Evolutionary conservation across 768 basidiomycete species (phyloP), one percentile per base, ranked within the genome.

Genomic region (Rhizopogon vinicolor): DNA sequence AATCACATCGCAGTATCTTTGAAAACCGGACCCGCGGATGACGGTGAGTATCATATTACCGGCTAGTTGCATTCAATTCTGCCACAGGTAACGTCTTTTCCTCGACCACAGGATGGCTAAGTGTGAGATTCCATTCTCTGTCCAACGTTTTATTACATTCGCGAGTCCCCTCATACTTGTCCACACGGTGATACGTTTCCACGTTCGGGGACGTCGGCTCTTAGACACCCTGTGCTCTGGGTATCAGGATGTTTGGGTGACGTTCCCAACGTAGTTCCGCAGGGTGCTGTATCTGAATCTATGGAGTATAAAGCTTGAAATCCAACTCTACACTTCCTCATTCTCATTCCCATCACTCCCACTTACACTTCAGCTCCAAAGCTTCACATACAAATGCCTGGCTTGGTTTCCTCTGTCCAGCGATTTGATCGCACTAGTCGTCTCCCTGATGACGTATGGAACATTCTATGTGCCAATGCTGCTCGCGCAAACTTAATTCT

Each of bases 401-500:
- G n/a, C 54, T 44, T 31, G 37, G 25, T 7, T 48, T 42, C 44
- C 28, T 29, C 49, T 53, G 45, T 55, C 51, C 22, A 19, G 10
- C 14, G 6, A 51, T 8, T 66, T 58, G 44, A 49, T 5, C 53
- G 56, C 13, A 60, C 65, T 19, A 42, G 25, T 52, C 0, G 58
- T 56, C 8, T 79, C 13, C 49, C 60, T 4, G 12, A 19, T 0
- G 46, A 56, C 3, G 71, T 77, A 3, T 74, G 71, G 71, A 55
- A 37, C 2, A 59, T 60, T 8, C 58, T 77, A 33, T 52, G 29
- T 13, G 53, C 44, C 18, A 58, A 73, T 10, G 72, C 75, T 44
- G 60, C 59, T 1, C 60, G 66, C 28, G 70, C 75, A 9, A 83
- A 83, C 55, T 77, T 82, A 49, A 75, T 84, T 46, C 65, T 82